Evolutionary conservation across 2,329 filamentous ascomycete species (phyloP).

Genomic region (Penicillium paneum): DNA sequence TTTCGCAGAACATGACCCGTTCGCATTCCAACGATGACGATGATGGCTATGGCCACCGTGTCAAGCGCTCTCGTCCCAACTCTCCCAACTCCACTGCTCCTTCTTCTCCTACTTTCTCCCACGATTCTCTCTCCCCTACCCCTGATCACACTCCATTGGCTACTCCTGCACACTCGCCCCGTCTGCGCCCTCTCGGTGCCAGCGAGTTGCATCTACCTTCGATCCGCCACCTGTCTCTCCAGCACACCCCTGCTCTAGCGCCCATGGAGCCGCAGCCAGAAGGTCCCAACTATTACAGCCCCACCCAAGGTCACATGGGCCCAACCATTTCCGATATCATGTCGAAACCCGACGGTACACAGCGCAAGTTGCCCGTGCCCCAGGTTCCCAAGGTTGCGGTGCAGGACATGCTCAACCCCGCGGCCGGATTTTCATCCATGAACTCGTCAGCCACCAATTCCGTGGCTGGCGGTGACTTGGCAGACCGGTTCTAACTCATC

Average conservation of each 20-base stretch:
- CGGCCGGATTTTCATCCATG: constrained; percentile 67
- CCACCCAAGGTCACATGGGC: constrained; percentile 59
- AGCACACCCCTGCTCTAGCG: constrained; percentile 64
- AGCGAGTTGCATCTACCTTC: constrained; percentile 79
- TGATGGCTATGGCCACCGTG: constrained; percentile 68
- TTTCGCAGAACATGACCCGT: constrained; percentile 80
- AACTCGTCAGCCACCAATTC: constrained; percentile 76
- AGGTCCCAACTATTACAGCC: constrained; percentile 57
- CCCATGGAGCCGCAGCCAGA: constrained; percentile 68
- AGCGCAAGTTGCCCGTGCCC: constrained; percentile 86
- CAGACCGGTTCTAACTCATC: constrained; percentile 50
- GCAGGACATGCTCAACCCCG: constrained; percentile 72
- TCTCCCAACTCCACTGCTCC: constrained; percentile 94
- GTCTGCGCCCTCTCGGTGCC: constrained; percentile 71
- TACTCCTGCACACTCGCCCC: constrained; percentile 90
- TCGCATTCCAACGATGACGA: constrained; percentile 75
- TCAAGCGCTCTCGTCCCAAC: constrained; percentile 87
- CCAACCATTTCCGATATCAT: constrained; percentile 91
- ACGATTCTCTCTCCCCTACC: constrained; percentile 91
- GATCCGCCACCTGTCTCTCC: constrained; percentile 69
- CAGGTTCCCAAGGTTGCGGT: constrained; percentile 84
- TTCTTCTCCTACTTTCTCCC: constrained; percentile 92
- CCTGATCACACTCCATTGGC: constrained; percentile 98
- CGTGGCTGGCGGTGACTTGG: constrained; percentile 67
- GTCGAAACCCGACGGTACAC: constrained; percentile 78